Conservation (phyloP, 75 land plant species). For the Pinus albicaulis region DNA sequence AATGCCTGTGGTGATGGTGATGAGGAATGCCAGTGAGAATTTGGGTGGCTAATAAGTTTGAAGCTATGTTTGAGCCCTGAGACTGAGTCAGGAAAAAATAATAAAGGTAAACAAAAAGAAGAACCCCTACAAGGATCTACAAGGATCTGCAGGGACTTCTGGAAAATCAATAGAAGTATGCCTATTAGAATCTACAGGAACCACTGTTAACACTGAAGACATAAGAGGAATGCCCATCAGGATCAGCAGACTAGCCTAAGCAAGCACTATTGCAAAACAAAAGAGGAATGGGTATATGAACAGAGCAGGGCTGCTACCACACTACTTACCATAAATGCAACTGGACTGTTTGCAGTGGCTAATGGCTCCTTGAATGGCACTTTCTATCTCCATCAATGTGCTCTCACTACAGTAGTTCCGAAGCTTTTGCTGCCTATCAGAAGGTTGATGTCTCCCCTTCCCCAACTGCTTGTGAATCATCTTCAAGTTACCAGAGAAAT, state of each 20-base stretch:
- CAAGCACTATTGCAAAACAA: no score
- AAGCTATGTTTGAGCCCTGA: no score
- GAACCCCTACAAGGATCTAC: neutral
- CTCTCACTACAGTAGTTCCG: conserved; percentile 11
- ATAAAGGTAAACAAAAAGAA: neutral
- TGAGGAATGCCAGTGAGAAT: neutral
- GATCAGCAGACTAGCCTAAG: no score
- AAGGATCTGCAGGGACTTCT: neutral
- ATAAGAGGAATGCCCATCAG: no score
- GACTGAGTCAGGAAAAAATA: no score
- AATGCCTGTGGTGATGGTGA: neutral
- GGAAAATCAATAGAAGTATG: no score
- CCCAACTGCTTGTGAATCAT: neutral
- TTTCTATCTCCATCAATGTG: conserved; percentile 21
- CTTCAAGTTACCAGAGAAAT: conserved; percentile 9
- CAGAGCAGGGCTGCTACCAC: neutral
- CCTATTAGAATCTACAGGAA: no score
- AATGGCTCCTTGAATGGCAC: conserved; percentile 39
- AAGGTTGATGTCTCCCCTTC: neutral
- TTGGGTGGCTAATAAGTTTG: no score
- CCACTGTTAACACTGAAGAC: no score
- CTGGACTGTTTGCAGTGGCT: conserved; percentile 33
- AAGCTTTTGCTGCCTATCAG: neutral
- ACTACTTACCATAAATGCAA: conserved; percentile 2
- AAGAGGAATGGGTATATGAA: no score